Evolutionary conservation across 768 basidiomycete genomes (phyloP).

Genomic region (Boletus rufocinnamomeus): DNA sequence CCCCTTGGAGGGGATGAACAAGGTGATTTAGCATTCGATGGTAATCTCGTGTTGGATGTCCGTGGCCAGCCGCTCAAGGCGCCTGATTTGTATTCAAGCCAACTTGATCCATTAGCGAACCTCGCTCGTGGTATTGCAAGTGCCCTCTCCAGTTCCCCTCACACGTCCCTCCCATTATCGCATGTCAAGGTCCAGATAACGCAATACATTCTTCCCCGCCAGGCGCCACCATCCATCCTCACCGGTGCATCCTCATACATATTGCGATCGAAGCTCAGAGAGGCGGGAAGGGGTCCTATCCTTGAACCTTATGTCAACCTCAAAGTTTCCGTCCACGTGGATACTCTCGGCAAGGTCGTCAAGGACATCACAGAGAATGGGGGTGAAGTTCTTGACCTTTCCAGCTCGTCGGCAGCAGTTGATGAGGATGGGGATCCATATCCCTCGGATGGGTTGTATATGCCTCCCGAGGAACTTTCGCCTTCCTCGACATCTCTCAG

Average conservation of each 20-base stretch:
- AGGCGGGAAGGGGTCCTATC: conserved; percentile 68
- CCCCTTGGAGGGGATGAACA: conserved; percentile 54
- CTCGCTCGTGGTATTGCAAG: conserved; percentile 71
- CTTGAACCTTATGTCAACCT: conserved; percentile 78
- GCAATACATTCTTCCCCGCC: conserved; percentile 44
- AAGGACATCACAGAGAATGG: conserved; percentile 84
- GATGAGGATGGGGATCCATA: conserved; percentile 46
- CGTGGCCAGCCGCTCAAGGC: conserved; percentile 52
- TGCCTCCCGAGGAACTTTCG: conserved; percentile 75
- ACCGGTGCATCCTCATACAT: conserved; percentile 66
- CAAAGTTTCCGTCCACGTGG: conserved; percentile 67
- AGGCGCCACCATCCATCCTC: conserved; percentile 52
- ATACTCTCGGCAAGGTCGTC: conserved; percentile 72
- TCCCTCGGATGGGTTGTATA: conserved; percentile 64
- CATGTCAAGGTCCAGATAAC: conserved; percentile 59
- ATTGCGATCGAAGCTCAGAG: conserved; percentile 59
- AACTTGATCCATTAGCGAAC: conserved; percentile 48
- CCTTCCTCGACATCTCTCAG: conserved; percentile 55
- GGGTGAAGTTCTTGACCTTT: conserved; percentile 76
- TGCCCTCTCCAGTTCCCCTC: conserved; percentile 74
- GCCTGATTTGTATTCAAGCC: conserved; percentile 48
- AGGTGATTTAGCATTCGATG: conserved; percentile 74
- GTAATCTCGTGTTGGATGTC: conserved; percentile 67
- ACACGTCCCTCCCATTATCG: conserved; percentile 72
- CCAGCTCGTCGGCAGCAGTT: conserved; percentile 35